Evolutionary conservation across 1,139 yeast genomes (phyloP), one percentile per base, ranked within the genome.

Genomic region (Saccharomyces pastorianus): DNA sequence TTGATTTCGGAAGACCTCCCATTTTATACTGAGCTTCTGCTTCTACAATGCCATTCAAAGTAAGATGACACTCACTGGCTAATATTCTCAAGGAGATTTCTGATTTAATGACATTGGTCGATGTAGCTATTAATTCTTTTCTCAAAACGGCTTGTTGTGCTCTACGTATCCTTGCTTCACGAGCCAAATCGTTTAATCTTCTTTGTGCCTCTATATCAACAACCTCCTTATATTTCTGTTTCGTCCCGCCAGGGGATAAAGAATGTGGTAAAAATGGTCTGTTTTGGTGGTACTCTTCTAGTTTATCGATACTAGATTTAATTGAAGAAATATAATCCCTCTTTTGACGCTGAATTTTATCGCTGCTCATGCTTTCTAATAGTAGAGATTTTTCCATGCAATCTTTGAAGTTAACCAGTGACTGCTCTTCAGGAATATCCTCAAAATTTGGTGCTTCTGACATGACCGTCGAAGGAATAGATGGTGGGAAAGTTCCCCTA

Each of bases 201-300:
- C 61, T 61, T 56, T 68, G 71, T 23, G 70, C 62, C 47, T 67
- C 71, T 48, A 67, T 52, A 55, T 70, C 73, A 26, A 69, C 64
- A 54, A 84, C 83, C 66, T 88, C 95, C 70, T 85, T 86, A 71
- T 91, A 91, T 72, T 91, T 91, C 71, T 79, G 84, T 69, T 84
- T 86, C 51, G 96, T 89, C 63, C 90, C 91, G 61, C 93, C 93
- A 14, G 98, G 98, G 29, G 97, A 90, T 65, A 91, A 78, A 1
- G 96, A 87, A 62, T 84, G 86, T 47, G 98, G 98, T 61, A 91
- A 76, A 61, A 91, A 79, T 5, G 88, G 73, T 63, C 56, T 56
- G 23, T 53, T 47, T 51, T 51, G 52, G 6, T 34, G 55, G 31
- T 58, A 56, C 32, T 47, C 47, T 17, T 48, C 32, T 25, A 51